A percentile compares a stretch with the other conserved stretches of the same genome.
Conservation (phyloP, 352 stramenopile genomes). For the Pythium brassicae region DNA sequence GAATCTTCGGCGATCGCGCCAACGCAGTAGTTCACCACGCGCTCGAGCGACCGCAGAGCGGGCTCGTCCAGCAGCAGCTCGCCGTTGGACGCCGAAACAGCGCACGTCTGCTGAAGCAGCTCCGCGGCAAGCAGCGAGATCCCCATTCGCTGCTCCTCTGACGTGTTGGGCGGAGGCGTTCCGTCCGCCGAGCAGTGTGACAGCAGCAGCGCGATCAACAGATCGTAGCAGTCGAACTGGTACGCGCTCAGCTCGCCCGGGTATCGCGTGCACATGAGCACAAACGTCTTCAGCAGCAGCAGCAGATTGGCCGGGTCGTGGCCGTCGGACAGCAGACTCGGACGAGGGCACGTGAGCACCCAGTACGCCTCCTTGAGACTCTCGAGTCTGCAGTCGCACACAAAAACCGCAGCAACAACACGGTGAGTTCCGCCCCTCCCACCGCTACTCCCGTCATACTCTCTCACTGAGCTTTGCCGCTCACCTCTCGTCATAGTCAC, state of each 20-base stretch:
- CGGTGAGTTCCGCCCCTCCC: neutral
- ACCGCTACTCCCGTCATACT: neutral
- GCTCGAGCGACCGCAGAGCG: conserved; percentile 48
- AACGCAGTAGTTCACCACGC: conserved; percentile 67
- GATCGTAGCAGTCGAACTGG: conserved; percentile 64
- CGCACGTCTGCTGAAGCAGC: conserved; percentile 65
- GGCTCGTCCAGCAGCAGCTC: conserved; percentile 49
- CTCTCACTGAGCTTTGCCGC: neutral
- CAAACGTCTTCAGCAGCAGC: conserved; percentile 57
- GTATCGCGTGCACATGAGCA: conserved; percentile 69
- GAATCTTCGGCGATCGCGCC: conserved; percentile 40
- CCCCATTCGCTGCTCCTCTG: conserved; percentile 33
- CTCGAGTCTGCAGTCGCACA: conserved; percentile 21
- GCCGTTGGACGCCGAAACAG: conserved; percentile 49
- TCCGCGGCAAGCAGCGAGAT: conserved; percentile 64
- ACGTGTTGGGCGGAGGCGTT: conserved; percentile 33
- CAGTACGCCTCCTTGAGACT: conserved; percentile 58
- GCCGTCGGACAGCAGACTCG: conserved; percentile 57
- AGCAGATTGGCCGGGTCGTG: conserved; percentile 73
- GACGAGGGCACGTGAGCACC: conserved; percentile 60
- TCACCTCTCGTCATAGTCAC: conserved; percentile 44
- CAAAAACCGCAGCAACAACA: neutral
- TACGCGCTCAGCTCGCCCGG: conserved; percentile 40
- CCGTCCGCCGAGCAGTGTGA: conserved; percentile 56
- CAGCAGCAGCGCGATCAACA: conserved; percentile 53